Evolutionary conservation across 805 yeast genomes (phyloP).

Genomic region (Yarrowia sp.): DNA sequence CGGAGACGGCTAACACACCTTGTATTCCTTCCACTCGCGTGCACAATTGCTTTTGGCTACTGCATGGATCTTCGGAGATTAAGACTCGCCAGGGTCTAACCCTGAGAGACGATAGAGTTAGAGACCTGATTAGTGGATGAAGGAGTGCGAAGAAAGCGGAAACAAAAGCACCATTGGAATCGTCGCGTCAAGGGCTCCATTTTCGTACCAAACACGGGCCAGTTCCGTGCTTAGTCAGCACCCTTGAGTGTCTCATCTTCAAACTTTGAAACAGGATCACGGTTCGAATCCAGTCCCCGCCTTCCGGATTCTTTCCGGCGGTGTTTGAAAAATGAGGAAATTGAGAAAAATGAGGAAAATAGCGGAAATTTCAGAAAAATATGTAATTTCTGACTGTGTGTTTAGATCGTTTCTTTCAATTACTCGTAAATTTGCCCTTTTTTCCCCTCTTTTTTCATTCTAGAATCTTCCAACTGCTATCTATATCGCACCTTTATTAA

Average conservation of each 20-base stretch:
- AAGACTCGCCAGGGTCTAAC: constrained; percentile 15
- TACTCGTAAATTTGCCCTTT: neutral
- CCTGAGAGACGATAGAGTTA: neutral
- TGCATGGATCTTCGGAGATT: constrained; percentile 27
- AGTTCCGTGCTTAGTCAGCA: no score
- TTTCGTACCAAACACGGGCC: no score
- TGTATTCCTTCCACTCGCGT: constrained; percentile 14
- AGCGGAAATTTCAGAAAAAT: no score
- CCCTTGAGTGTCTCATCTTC: no score
- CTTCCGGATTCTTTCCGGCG: constrained; percentile 8
- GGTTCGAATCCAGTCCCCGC: constrained; percentile 10
- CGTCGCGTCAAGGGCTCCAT: no score
- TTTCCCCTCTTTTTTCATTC: no score
- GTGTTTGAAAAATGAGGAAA: no score
- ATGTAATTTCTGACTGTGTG: no score
- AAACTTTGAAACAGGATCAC: neutral
- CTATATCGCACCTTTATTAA: neutral
- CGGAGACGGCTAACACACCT: constrained; percentile 13
- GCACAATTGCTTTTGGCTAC: constrained; percentile 7
- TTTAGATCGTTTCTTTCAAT: no score
- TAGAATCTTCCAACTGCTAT: constrained; percentile 2
- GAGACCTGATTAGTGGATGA: no score
- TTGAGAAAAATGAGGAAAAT: no score
- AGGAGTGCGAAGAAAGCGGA: neutral
- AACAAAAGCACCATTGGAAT: no score